A percentile compares a stretch with the other conserved stretches of the same genome.
Conservation (phyloP, 257 asterid genomes). For the Jacaranda mimosifolia region DNA sequence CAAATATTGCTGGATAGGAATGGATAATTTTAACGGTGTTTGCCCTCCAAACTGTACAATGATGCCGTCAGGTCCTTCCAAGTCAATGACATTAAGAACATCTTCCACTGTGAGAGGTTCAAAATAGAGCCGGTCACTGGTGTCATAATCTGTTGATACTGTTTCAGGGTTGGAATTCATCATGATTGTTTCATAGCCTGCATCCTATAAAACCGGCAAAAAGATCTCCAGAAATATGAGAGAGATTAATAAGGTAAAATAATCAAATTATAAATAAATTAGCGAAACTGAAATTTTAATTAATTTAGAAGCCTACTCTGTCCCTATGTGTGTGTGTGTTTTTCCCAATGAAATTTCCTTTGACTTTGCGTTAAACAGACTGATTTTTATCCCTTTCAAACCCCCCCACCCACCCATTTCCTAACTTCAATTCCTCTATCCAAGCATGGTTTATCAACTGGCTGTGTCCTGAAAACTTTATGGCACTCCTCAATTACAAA, state of each 20-base stretch:
- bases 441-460: background rate
- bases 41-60: constrained; percentile 99
- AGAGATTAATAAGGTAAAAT: background rate
- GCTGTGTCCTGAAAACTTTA: background rate
- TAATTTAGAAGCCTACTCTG: background rate
- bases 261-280: background rate
- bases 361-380: background rate
- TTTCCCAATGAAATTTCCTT: background rate
- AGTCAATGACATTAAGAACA: constrained; percentile 86
- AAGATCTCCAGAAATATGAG: constrained; percentile 2
- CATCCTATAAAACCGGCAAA: constrained; percentile 60
- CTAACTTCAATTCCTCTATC: background rate
- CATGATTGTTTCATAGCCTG: constrained; percentile 97
- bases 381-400: background rate
- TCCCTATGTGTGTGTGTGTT: background rate
- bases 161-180: constrained; percentile 99
- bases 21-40: constrained; percentile 88
- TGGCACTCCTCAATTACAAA: background rate
- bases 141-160: constrained; percentile 96
- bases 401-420: background rate
- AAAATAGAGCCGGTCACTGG: constrained; percentile 95
- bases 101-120: constrained; percentile 98
- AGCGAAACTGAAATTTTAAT: background rate
- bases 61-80: constrained; percentile 97
- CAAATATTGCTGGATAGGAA: constrained; percentile 80